phyloP scores from a whole-genome alignment of 2,329 filamentous ascomycete genomes.

The Nigrospora sphaerica region DNA sequence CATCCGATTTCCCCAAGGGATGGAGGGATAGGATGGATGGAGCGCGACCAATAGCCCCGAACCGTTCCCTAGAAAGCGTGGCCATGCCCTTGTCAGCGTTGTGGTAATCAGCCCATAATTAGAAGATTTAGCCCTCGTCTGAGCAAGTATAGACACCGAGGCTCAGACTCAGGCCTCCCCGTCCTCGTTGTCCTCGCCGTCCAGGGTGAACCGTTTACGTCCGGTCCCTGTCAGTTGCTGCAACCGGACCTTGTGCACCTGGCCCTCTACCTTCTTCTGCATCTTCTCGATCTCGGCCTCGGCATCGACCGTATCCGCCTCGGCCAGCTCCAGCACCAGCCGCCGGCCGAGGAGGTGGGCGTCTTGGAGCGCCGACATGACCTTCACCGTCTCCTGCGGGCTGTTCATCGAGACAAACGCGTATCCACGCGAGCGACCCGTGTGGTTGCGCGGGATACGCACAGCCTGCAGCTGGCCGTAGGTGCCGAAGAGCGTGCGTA shows the following conservation, averaged over 20 bases:
- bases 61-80: slow-evolving; percentile 8
- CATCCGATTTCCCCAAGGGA: too few relatives aligned
- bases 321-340: slow-evolving; percentile 86
- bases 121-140: not conserved
- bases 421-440: slow-evolving; percentile 82
- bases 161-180: slow-evolving; percentile 32
- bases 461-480: slow-evolving; percentile 92
- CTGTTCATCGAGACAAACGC: slow-evolving; percentile 96
- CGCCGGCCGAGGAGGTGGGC: slow-evolving; percentile 89
- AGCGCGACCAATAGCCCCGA: too few relatives aligned
- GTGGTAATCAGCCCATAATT: slow-evolving; percentile 15
- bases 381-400: slow-evolving; percentile 80
- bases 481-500: slow-evolving; percentile 75
- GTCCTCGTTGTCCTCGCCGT: slow-evolving; percentile 52
- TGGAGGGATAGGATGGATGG: too few relatives aligned
- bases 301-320: slow-evolving; percentile 80
- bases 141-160: slow-evolving; percentile 16
- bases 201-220: slow-evolving; percentile 84
- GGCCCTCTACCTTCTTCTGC: slow-evolving; percentile 88
- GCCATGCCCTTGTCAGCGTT: slow-evolving; percentile 15
- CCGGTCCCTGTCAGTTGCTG: slow-evolving; percentile 80
- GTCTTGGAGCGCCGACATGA: slow-evolving; percentile 82
- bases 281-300: slow-evolving; percentile 96
- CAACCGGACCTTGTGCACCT: slow-evolving; percentile 84
- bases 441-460: slow-evolving; percentile 91